These are phyloP conservation scores for Didymosphaeria variabile DNA, from an alignment of 2,329 filamentous ascomycete genomes.

Conservation along the genomic window DNA sequence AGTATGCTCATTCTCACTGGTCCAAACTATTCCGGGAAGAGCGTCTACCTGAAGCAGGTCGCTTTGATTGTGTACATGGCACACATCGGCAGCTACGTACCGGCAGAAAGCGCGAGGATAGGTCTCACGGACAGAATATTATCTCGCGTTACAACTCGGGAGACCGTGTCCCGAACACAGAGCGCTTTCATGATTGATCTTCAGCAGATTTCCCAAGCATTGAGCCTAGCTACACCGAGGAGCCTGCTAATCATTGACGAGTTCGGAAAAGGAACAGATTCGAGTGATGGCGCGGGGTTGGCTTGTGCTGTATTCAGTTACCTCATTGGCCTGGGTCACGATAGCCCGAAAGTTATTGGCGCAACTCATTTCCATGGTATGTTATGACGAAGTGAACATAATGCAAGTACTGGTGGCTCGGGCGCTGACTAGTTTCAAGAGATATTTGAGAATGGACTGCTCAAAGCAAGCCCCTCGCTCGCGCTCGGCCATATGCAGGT, in stretches of 20 bases:
- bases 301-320: slow-evolving; percentile 69
- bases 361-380: slow-evolving; percentile 71
- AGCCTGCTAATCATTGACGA: slow-evolving; percentile 93
- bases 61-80: slow-evolving; percentile 92
- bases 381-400: not conserved
- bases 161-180: slow-evolving; percentile 70
- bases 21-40: slow-evolving; percentile 97
- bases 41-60: slow-evolving; percentile 91
- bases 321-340: slow-evolving; percentile 58
- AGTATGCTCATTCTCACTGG: slow-evolving; percentile 86
- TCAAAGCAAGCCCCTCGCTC: slow-evolving; percentile 62
- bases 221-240: slow-evolving; percentile 76
- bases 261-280: slow-evolving; percentile 77
- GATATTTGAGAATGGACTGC: slow-evolving; percentile 72
- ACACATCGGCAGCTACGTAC: slow-evolving; percentile 89
- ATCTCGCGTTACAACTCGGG: slow-evolving; percentile 80
- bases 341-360: slow-evolving; percentile 67
- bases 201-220: slow-evolving; percentile 81
- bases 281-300: slow-evolving; percentile 70
- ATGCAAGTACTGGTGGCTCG: slow-evolving; percentile 57
- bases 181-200: slow-evolving; percentile 83
- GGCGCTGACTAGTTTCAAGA: slow-evolving; percentile 56
- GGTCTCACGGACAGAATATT: slow-evolving; percentile 93
- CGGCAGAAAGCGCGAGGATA: slow-evolving; percentile 77
- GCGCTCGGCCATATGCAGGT: slow-evolving; percentile 78